Conservation (phyloP, 306 rosid species). For the Rosa lucieae region DNA sequence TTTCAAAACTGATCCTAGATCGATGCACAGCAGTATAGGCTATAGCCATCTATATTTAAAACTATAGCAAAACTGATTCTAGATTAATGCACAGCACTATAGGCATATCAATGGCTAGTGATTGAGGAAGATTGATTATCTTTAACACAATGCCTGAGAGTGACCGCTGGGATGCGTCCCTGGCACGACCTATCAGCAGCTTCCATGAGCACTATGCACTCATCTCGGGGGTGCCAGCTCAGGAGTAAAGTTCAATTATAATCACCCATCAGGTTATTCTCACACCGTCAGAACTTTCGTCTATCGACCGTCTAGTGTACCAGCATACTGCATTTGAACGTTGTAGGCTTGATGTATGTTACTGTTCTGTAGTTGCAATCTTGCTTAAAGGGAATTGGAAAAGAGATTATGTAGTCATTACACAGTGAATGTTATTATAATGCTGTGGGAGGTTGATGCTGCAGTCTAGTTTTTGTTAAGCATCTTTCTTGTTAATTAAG, state of each 20-base stretch:
- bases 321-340: constrained; percentile 76
- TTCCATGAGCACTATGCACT: constrained; percentile 79
- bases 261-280: constrained; percentile 79
- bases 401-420: not conserved
- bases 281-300: constrained; percentile 71
- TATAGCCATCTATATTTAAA: no score
- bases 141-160: constrained; percentile 68
- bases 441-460: constrained; percentile 19
- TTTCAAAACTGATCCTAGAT: no score
- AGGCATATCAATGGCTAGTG: constrained; percentile 56
- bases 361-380: not conserved
- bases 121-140: constrained; percentile 2
- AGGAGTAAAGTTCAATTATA: constrained; percentile 82
- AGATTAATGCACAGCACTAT: no score
- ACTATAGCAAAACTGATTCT: no score
- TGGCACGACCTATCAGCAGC: constrained; percentile 90
- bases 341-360: constrained; percentile 20
- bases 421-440: not conserved
- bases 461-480: not conserved
- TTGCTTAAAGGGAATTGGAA: not conserved
- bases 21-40: no score
- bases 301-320: constrained; percentile 54
- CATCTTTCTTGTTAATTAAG: not conserved
- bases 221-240: constrained; percentile 59
- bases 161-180: constrained; percentile 95